These are phyloP conservation scores for Naegleria fowleri DNA, from an alignment of 208 protist species.

Conservation along the genomic window DNA sequence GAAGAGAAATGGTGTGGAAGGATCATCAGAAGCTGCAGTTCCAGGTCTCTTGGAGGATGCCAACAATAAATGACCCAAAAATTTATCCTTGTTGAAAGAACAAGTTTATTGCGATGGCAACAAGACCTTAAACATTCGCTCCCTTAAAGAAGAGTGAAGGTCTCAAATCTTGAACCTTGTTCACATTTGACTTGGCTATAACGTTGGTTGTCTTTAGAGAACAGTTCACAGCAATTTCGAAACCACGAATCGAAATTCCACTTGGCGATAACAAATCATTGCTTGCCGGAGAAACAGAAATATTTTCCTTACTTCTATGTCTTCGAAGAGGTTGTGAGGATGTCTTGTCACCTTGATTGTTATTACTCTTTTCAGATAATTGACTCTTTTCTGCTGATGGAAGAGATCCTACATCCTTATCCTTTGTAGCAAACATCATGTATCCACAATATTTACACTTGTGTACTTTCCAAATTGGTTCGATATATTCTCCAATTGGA, in stretches of 20 bases:
- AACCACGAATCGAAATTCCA: not conserved
- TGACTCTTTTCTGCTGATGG: not conserved
- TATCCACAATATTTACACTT: conserved; percentile 24
- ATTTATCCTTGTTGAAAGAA: too few relatives aligned
- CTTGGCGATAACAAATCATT: not conserved
- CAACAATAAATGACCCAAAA: not conserved
- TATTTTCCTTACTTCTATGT: not conserved
- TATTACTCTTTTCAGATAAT: too few relatives aligned
- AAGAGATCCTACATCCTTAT: not conserved
- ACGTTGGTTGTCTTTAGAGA: not conserved
- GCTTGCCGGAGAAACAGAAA: not conserved
- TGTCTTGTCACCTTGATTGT: not conserved
- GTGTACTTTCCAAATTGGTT: not conserved
- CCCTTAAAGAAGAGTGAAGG: conserved; percentile 17
- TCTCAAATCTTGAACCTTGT: conserved; percentile 23
- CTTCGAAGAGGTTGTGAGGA: not conserved
- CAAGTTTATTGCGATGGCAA: too few relatives aligned
- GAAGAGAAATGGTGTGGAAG: not conserved
- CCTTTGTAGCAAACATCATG: conserved; percentile 15
- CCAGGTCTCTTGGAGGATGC: not conserved
- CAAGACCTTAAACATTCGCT: not conserved
- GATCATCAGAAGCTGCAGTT: not conserved
- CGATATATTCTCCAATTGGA: not conserved
- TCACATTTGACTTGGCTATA: not conserved
- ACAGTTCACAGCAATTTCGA: conserved; percentile 6